Base-by-base conservation (phyloP, 2,329 filamentous ascomycete genomes). In the Blastomyces silverae region DNA sequence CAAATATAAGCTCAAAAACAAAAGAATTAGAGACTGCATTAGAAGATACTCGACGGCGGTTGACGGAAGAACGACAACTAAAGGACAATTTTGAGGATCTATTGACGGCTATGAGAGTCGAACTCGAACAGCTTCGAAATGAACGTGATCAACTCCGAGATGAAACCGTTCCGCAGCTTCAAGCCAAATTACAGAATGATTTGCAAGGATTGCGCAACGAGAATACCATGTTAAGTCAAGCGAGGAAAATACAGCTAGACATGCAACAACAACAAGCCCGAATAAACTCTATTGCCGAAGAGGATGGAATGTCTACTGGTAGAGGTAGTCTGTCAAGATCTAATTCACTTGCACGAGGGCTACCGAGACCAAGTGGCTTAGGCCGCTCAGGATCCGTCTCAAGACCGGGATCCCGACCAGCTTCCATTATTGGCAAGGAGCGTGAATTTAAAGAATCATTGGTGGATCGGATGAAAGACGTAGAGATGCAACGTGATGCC, bases 41-140 rank as follows among this genome's bases (percentile, higher is more conserved):
- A 68, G 92, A 96, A 69, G 91, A 95, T 72, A 84, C 93, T 59
- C 87, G 89, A 68, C 87, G 92, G 70, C 89, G 90, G 69, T 82
- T 99, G 56, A 82, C 85, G 0, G 92, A 97, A 73, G 94, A 99
- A 78, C 85, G 90, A 64, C 85, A 90, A 74, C 87, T 90, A 70
- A 97, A 96, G 76, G 88, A 91, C 73, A 97, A 95, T 75, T 95
- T 97, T 71, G 92, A 97, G 77, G 92, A 97, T 74, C 83, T 99
- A 55, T 82, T 97, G 56, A 86, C 87, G 7, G 93, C 90, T 5
- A 87, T 97, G 70, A 89, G 89, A 70, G 85, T 87, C 31, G 92
- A 99, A 74, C 82, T 97, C 17, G 85, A 92, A 71, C 89, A 87
- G 69, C 86, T 92, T 63, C 85, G 89, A 66, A 92, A 94, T 70